A percentile compares a stretch with the other conserved stretches of the same genome.
These are phyloP conservation scores for Myotisia sp. DNA, from an alignment of 2,329 filamentous ascomycete genomes.

Conservation along the genomic window DNA sequence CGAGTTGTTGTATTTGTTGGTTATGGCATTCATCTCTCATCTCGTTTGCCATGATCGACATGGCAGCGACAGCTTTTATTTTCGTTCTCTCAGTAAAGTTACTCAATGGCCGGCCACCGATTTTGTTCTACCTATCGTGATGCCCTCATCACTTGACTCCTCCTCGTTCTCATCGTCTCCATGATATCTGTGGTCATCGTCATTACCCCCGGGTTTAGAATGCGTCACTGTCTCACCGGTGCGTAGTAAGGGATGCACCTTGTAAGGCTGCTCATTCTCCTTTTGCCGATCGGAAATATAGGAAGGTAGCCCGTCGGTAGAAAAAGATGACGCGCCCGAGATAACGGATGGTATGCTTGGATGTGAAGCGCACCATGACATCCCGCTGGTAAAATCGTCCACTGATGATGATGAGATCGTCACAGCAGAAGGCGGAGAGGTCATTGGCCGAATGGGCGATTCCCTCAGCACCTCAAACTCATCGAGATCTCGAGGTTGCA, in stretches of 20 bases:
- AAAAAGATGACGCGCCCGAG: slow-evolving; percentile 34
- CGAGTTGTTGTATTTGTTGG: too few relatives aligned
- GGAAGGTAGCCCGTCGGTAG: slow-evolving; percentile 22
- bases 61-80: background rate
- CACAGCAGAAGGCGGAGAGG: slow-evolving; percentile 29
- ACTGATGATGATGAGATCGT: slow-evolving; percentile 35
- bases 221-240: slow-evolving; percentile 31
- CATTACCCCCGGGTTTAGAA: slow-evolving; percentile 13
- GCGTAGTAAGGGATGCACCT: slow-evolving; percentile 26
- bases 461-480: too few relatives aligned
- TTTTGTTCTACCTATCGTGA: slow-evolving; percentile 23
- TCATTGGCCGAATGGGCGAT: too few relatives aligned
- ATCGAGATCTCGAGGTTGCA: too few relatives aligned
- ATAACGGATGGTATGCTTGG: slow-evolving; percentile 34
- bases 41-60: background rate
- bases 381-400: slow-evolving; percentile 32
- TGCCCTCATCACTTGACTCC: slow-evolving; percentile 29
- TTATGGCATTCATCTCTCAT: too few relatives aligned
- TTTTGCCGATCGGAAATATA: slow-evolving; percentile 14
- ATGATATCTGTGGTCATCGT: slow-evolving; percentile 27
- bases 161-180: slow-evolving; percentile 29
- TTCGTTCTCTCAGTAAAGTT: too few relatives aligned
- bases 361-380: slow-evolving; percentile 35
- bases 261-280: slow-evolving; percentile 14
- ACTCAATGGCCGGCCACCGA: too few relatives aligned